Evolutionary conservation across 257 asterid species (phyloP).

Genomic region (Nicotiana benthamiana): DNA sequence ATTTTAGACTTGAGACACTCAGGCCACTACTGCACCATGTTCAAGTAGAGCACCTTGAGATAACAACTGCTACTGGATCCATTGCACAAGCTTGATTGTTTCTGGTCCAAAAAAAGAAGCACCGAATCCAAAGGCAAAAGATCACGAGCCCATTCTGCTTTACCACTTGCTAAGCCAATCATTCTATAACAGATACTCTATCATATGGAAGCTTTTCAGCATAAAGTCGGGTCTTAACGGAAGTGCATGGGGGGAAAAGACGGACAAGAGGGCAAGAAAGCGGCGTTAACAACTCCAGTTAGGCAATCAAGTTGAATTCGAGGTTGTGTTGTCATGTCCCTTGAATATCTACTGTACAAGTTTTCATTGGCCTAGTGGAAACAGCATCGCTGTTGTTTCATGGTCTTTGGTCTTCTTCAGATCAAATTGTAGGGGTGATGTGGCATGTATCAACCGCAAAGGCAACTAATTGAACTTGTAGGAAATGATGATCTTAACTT

Average conservation of each 20-base stretch:
- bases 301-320: constrained; percentile 58
- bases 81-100: constrained; percentile 15
- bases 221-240: constrained; percentile 24
- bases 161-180: constrained; percentile 11
- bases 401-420: not conserved
- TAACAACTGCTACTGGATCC: constrained; percentile 11
- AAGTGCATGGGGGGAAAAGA: constrained; percentile 33
- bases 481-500: not conserved
- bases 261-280: constrained; percentile 18
- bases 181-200: constrained; percentile 16
- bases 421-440: not conserved
- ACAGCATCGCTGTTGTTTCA: not conserved
- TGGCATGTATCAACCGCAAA: not conserved
- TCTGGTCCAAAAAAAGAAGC: constrained; percentile 17
- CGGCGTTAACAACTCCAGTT: constrained; percentile 29
- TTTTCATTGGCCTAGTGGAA: not conserved
- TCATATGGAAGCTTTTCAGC: constrained; percentile 36
- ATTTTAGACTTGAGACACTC: not conserved
- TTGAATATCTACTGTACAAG: constrained; percentile 5
- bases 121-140: not conserved
- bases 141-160: not conserved
- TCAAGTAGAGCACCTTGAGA: not conserved
- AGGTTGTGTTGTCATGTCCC: constrained; percentile 30
- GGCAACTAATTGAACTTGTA: not conserved
- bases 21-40: not conserved